Conservation (phyloP, 768 basidiomycete genomes). For the Lentinula detonsa region DNA sequence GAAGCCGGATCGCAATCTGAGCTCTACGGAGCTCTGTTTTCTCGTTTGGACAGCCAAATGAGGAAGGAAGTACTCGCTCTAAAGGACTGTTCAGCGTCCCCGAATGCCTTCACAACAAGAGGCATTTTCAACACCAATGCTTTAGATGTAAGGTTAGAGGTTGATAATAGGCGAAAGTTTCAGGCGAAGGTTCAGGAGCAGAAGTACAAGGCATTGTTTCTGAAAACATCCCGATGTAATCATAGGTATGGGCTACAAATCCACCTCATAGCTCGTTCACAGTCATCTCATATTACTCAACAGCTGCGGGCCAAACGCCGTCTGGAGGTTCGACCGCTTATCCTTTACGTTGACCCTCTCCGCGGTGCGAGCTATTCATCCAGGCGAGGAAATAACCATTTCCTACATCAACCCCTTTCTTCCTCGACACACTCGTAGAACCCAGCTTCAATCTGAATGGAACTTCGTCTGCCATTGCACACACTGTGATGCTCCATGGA, state of each 20-base stretch:
- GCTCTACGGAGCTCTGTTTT: neutral
- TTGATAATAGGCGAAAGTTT: no score
- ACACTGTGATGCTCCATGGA: constrained; percentile 1
- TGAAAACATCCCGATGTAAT: constrained; percentile 1
- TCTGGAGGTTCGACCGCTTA: neutral
- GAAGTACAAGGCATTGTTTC: neutral
- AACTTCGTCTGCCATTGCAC: neutral
- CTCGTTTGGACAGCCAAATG: neutral
- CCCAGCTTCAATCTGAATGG: neutral
- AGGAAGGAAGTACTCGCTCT: neutral
- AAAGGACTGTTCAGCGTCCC: neutral
- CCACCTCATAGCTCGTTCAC: no score
- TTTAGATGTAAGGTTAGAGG: neutral
- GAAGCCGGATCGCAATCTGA: neutral
- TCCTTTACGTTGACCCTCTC: neutral
- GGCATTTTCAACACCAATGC: neutral
- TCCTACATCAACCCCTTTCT: constrained; percentile 1
- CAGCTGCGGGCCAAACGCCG: constrained; percentile 3
- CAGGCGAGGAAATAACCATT: constrained; percentile 1
- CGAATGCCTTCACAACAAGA: neutral
- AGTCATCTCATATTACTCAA: neutral
- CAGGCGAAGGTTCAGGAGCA: neutral
- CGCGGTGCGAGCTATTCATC: neutral
- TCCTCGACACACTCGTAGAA: neutral
- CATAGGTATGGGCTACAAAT: neutral